Base-by-base conservation (phyloP, 208 protist genomes). In the Leishmania lainsoni region DNA sequence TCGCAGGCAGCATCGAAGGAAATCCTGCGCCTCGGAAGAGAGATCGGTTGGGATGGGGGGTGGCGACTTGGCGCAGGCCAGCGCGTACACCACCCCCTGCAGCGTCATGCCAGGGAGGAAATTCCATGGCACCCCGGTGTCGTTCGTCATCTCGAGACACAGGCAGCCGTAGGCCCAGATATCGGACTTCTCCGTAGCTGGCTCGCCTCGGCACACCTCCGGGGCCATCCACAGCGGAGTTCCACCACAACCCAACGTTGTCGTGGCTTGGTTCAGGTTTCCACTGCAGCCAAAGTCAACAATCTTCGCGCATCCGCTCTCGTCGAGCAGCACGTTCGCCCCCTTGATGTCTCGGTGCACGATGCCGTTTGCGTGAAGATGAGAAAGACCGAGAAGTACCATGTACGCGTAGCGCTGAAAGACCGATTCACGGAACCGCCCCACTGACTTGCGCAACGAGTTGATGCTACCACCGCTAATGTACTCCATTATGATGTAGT, bases 201-300 rank as follows among this genome's bases (percentile, higher is more conserved):
- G 32, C 63, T 91, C 86, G 42, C 91, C 89, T 29, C 92, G 91
- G 83, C 93, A 96, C 82, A 97, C 91, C 88, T 97, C 91, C 5
- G 93, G 92, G 32, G 93, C 89, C 93, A 97, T 97, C 92, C 93
- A 97, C 63, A 92, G 79, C 51, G 91, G 91, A 20, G 93, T 97
- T 0, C 93, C 93, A 35, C 90, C 86, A 3, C 86, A 86, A 29
- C 85, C 83, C 39, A 90, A 42, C 72, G 91, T 93, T 51, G 78
- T 86, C 39, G 84, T 86, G 0, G 73, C 58, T 58, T 91, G 78
- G 45, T 91, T 93, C 10, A 95, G 58, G 78, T 97, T 86, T 20
- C 94, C 95, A 66, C 91, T 96, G 59, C 93, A 96, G 70, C 97
- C 97, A 89, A 99, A 99, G 75, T 99, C 97, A 22, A 93, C 96